phyloP scores from a whole-genome alignment of 331 rosid species.

The Malus hybrid region DNA sequence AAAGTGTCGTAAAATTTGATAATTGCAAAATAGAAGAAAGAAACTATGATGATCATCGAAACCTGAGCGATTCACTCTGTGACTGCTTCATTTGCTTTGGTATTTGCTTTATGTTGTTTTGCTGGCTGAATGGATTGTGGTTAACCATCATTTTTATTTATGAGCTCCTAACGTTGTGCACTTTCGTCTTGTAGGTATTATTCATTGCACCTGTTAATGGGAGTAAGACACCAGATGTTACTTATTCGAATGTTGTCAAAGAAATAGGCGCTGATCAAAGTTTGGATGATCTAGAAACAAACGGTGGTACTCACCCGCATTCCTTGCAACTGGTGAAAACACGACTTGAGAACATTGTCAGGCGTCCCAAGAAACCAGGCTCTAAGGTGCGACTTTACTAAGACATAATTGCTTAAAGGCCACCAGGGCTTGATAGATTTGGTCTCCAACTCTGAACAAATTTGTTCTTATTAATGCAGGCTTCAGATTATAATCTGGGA shows the following conservation, averaged over 20 bases:
- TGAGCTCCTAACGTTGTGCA: slow-evolving; percentile 7
- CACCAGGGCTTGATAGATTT: neutral
- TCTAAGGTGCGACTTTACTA: slow-evolving; percentile 62
- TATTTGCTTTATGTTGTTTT: neutral
- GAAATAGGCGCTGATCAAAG: slow-evolving; percentile 31
- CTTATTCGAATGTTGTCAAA: slow-evolving; percentile 18
- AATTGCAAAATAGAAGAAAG: neutral
- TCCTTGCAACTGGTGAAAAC: slow-evolving; percentile 34
- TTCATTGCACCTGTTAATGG: slow-evolving; percentile 60
- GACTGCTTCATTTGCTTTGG: neutral
- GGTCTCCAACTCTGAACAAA: slow-evolving; percentile 1
- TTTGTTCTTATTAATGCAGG: slow-evolving; percentile 27
- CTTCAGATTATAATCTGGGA: slow-evolving; percentile 60
- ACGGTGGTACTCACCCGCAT: slow-evolving; percentile 11
- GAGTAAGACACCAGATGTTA: slow-evolving; percentile 18
- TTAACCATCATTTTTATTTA: neutral
- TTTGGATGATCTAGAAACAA: slow-evolving; percentile 36
- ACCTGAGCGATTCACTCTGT: neutral
- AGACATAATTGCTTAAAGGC: neutral
- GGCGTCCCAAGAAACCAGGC: slow-evolving; percentile 56
- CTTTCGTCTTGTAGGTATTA: slow-evolving; percentile 50
- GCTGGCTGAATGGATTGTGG: neutral
- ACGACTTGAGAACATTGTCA: slow-evolving; percentile 49
- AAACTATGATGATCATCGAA: neutral
- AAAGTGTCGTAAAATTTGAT: neutral